Evolutionary conservation across 164 flowering plant genomes (phyloP), one percentile per base, ranked within the genome.

Genomic region (Taxillus chinensis): DNA sequence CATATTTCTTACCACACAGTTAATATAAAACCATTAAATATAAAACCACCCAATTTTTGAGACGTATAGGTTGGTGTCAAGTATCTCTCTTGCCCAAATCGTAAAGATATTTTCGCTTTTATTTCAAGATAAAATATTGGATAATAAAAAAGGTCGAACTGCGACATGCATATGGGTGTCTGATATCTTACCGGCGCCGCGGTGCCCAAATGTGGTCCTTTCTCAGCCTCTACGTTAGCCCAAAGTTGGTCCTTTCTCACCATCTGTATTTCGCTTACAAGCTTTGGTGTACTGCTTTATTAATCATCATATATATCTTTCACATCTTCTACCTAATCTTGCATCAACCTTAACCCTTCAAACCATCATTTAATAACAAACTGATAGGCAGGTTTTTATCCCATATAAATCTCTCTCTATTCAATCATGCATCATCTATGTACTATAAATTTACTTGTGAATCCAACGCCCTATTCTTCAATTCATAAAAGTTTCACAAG

Each of bases 191-290:
- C 55, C 7, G 10, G 37, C 43, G 43, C 13, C n/a, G 45, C 52
- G 27, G 27, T 27, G 27, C 27, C 8, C 46, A 48, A 48, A 8
- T 0, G 4, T 48, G 51, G 51, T 11, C 51, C 12, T 52, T 59
- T 71, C 71, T 58, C 61, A 69, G 69, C 68, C 66, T 66, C 63
- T 53, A 71, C 64, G 66, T 57, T 60, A 70, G 67, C 38, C 27
- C 66, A 67, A 67, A 11, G 53, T 27, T 55, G 16, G 5, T 76
- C 76, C 78, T 42, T 67, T 57, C 54, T 75, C 80, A 62, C 63
- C 46, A 43, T 43, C 12, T 7, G 39, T 8, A 62, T 76, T 71
- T 81, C 73, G 78, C 80, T 70, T 79, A 62, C 81, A 79, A 79
- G 78, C 70, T 71, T 75, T 69, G 60, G 59, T 27, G 27, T 15